phyloP scores from a whole-genome alignment of 306 rosid species.

The Argentina anserina region DNA sequence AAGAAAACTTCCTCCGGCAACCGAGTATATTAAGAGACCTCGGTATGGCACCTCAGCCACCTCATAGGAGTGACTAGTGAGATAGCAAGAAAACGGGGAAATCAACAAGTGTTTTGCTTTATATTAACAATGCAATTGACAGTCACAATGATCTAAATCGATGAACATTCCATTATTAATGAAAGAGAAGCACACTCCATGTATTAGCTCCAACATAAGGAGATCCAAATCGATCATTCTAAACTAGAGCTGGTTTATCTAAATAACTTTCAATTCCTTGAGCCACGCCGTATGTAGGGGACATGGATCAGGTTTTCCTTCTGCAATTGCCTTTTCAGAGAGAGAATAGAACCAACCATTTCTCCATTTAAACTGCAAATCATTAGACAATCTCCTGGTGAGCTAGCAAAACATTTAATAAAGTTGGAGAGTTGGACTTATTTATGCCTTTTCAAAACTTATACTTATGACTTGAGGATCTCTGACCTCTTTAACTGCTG shows the following conservation, averaged over 20 bases:
- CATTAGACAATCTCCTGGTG: conserved; percentile 16
- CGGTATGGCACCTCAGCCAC: no score
- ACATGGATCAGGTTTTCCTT: conserved; percentile 86
- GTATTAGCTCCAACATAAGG: not conserved
- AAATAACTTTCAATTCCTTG: conserved; percentile 61
- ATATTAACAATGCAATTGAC: not conserved
- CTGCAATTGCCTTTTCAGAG: conserved; percentile 55
- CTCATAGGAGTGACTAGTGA: no score
- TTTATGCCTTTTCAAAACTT: not conserved
- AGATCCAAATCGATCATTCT: not conserved
- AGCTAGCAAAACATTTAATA: not conserved
- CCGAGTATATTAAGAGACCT: no score
- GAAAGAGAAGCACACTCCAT: not conserved
- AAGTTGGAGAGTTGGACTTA: not conserved
- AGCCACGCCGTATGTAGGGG: conserved; percentile 84
- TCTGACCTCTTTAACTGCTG: conserved; percentile 94
- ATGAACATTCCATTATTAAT: not conserved
- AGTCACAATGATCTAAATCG: not conserved
- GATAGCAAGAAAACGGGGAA: not conserved
- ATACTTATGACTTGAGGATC: not conserved
- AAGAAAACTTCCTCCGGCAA: no score
- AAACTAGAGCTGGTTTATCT: not conserved
- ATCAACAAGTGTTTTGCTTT: not conserved
- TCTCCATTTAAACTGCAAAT: conserved; percentile 87
- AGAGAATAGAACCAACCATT: conserved; percentile 90